phyloP scores from a whole-genome alignment of 192 early-diverging fungal species.

The Ambispora gerdemannii region DNA sequence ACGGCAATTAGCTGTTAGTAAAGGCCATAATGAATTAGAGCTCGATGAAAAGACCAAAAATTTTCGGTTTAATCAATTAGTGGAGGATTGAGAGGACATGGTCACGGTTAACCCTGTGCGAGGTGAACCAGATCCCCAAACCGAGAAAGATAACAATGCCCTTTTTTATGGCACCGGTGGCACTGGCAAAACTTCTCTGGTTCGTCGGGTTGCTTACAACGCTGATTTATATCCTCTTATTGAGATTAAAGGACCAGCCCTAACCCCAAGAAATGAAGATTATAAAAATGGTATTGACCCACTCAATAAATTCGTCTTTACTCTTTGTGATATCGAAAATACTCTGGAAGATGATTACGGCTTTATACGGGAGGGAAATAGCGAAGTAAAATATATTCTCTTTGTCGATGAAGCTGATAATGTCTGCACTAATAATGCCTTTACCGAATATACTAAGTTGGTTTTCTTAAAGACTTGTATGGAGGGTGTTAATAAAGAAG shows the following conservation, averaged over 20 bases:
- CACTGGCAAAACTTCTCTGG: constrained; percentile 5
- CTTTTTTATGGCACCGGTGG: background rate
- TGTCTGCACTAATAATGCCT: background rate
- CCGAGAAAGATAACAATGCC: constrained; percentile 10
- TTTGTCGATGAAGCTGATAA: constrained; percentile 22
- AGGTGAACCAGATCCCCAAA: background rate
- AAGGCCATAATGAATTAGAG: background rate
- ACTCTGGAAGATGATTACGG: background rate
- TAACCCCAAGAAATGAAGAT: constrained; percentile 1
- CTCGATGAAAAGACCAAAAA: background rate
- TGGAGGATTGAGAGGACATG: background rate
- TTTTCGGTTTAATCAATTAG: background rate
- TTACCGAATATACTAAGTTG: background rate
- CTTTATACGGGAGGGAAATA: constrained; percentile 4
- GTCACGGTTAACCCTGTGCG: background rate
- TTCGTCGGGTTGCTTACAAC: background rate
- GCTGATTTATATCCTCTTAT: background rate
- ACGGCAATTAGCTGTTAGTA: background rate
- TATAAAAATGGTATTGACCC: background rate
- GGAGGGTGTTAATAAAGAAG: background rate
- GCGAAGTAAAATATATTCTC: constrained; percentile 1
- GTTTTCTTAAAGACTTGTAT: constrained; percentile 18
- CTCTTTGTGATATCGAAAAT: constrained; percentile 16
- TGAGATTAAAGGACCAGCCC: constrained; percentile 6
- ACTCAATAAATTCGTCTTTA: constrained; percentile 8